Evolutionary conservation across 495 filamentous ascomycete genomes (phyloP).

Genomic region (Lentithecium fluviatile): DNA sequence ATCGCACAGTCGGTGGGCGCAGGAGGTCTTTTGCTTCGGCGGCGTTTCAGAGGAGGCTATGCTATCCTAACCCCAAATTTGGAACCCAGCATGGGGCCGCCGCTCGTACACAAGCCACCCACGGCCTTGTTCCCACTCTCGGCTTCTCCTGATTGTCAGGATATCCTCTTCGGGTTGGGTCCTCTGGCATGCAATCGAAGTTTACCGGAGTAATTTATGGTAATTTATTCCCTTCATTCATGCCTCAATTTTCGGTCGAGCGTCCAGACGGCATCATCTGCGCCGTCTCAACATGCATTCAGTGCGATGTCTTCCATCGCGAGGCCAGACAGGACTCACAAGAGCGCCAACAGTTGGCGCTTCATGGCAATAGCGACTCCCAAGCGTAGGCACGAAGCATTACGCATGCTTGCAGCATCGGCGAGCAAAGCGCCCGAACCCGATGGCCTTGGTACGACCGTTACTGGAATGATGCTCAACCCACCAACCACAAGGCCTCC

Average conservation of each 20-base stretch:
- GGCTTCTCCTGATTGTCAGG: slow-evolving; percentile 13
- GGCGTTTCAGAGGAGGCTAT: slow-evolving; percentile 13
- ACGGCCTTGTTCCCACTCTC: slow-evolving; percentile 2
- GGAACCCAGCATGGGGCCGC: neutral
- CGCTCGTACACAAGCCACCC: neutral
- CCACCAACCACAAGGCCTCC: slow-evolving; percentile 12
- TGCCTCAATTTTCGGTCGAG: neutral
- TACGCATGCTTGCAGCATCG: neutral
- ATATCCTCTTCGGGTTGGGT: neutral
- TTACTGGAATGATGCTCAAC: neutral
- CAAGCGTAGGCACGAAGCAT: too few species aligned
- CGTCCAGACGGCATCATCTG: too few species aligned
- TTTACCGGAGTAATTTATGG: slow-evolving; percentile 6
- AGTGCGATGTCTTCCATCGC: too few species aligned
- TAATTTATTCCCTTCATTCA: neutral
- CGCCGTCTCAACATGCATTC: too few species aligned
- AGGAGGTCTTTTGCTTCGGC: slow-evolving; percentile 30
- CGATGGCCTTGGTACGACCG: neutral
- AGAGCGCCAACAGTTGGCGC: too few species aligned
- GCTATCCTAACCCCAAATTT: too few species aligned
- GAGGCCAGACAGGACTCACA: too few species aligned
- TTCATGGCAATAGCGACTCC: too few species aligned
- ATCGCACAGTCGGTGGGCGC: slow-evolving; percentile 4
- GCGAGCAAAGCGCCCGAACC: neutral
- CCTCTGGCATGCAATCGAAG: neutral